Evolutionary conservation across 2,329 filamentous ascomycete species (phyloP).

Genomic region (Aspergillus intermedius): DNA sequence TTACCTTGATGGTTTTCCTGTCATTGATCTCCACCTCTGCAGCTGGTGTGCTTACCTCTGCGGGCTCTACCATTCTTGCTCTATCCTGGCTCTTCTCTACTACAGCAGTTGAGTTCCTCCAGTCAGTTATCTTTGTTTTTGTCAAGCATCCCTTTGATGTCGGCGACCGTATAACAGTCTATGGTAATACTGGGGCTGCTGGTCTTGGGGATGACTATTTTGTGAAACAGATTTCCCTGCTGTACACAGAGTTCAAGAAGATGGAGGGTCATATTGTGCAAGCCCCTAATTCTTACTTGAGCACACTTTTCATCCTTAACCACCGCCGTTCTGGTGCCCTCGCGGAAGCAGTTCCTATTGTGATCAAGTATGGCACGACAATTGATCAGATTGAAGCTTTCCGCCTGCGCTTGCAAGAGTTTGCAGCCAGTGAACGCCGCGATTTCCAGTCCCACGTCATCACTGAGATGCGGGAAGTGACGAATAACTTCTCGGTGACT

Average conservation of each 20-base stretch:
- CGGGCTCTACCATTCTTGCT: slow-evolving; percentile 76
- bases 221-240: slow-evolving; percentile 84
- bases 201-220: slow-evolving; percentile 88
- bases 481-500: slow-evolving; percentile 76
- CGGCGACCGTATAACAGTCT: slow-evolving; percentile 84
- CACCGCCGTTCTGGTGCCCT: slow-evolving; percentile 83
- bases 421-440: slow-evolving; percentile 76
- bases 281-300: slow-evolving; percentile 88
- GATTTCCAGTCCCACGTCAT: slow-evolving; percentile 83
- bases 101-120: slow-evolving; percentile 88
- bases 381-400: slow-evolving; percentile 76
- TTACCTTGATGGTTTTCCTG: slow-evolving; percentile 78
- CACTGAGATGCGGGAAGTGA: slow-evolving; percentile 72
- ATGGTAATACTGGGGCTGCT: slow-evolving; percentile 73
- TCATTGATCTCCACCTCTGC: slow-evolving; percentile 84
- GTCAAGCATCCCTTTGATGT: slow-evolving; percentile 97
- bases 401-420: slow-evolving; percentile 72
- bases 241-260: slow-evolving; percentile 98
- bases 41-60: slow-evolving; percentile 83
- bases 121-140: slow-evolving; percentile 91
- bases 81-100: slow-evolving; percentile 88
- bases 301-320: slow-evolving; percentile 90
- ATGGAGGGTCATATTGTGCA: slow-evolving; percentile 96
- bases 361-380: slow-evolving; percentile 83
- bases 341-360: slow-evolving; percentile 76